Base-by-base conservation (phyloP, 2,329 filamentous ascomycete genomes). In the Pseudocercospora pini-densiflorae region DNA sequence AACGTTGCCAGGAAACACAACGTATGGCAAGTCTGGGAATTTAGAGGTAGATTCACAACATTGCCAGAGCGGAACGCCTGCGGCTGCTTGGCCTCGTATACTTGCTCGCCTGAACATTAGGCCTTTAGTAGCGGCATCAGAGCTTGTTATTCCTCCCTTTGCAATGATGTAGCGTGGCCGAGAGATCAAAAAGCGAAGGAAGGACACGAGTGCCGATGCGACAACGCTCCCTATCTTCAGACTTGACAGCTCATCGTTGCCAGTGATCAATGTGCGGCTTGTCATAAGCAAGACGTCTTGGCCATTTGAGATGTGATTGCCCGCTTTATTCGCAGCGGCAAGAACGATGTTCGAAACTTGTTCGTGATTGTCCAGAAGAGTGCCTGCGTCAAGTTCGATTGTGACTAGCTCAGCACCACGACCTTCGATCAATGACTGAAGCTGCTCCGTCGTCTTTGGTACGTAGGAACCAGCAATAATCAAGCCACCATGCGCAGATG, bases 231-330 rank as follows among this genome's bases (percentile, higher is more conserved):
- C 86, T 62, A 88, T 87, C 16, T 83, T 80, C 10, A 89, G 74
- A 54, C 82, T 86, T 9, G 81, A 81, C 1, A 81, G 74, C 49
- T 83, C 84, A 65, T 88, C 84, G 0, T 73, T 73, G 0, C 84
- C 84, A 0, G 77, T 81, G 21, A 88, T 79, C 0, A 89, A 76
- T 33, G 82, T 80, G 0, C 87, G 80, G 36, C 84, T 87, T 0
- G 87, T 89, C 86, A 88, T 89, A 24, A 88, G 77, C 0, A 88
- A 76, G 0, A 87, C 85, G 59, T 89, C 86, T 43, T 81, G 78
- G 0, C 85, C 84, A 1, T 77, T 68, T 1, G 71, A 68, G 7
- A 88, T 79, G 45, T 54, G 36, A 9, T 57, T 29, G 2, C 49
- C 65, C 16, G 70, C 71, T 47, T 81, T 69, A 0, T 75, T 63